Percentiles rank a stretch among this genome's conserved stretches.
Conservation (phyloP, 1,284 basidiomycete genomes). For the Leccinum subrobustum region DNA sequence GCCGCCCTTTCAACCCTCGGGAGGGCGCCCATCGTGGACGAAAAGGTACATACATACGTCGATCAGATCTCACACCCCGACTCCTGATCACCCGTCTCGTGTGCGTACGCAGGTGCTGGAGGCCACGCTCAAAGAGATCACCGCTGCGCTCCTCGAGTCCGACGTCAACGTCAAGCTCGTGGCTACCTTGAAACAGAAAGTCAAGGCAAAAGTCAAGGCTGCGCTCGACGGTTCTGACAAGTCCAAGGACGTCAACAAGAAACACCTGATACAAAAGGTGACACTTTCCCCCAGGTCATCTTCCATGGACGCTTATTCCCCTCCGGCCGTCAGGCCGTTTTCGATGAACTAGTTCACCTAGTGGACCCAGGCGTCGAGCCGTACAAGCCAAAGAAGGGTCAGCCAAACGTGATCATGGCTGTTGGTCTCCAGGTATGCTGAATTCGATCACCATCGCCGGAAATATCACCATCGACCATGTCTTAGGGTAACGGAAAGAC, state of each 20-base stretch:
- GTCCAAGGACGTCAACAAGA: constrained; percentile 78
- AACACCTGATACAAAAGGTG: constrained; percentile 89
- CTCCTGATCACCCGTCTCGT: constrained; percentile 17
- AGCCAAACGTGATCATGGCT: constrained; percentile 95
- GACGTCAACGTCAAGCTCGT: constrained; percentile 99
- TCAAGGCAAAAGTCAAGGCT: constrained; percentile 84
- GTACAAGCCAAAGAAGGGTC: constrained; percentile 96
- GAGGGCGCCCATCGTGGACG: constrained; percentile 77
- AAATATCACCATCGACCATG: constrained; percentile 5
- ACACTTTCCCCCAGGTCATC: background rate
- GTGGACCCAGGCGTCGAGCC: constrained; percentile 95
- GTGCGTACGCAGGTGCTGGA: constrained; percentile 83
- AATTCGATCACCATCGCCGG: constrained; percentile 6
- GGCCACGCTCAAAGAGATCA: constrained; percentile 92
- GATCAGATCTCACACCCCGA: background rate
- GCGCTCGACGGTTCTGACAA: constrained; percentile 73
- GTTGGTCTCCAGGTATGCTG: constrained; percentile 84
- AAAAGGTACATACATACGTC: constrained; percentile 58
- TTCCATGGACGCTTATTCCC: constrained; percentile 7
- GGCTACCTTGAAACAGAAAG: constrained; percentile 81
- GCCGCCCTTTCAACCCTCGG: constrained; percentile 90
- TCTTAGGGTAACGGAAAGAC: constrained; percentile 96
- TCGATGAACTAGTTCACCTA: constrained; percentile 93
- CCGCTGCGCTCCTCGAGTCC: constrained; percentile 89
- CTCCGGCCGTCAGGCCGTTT: constrained; percentile 72